phyloP scores from a whole-genome alignment of 2,329 filamentous ascomycete species.

The Verticillium nonalfalfae region DNA sequence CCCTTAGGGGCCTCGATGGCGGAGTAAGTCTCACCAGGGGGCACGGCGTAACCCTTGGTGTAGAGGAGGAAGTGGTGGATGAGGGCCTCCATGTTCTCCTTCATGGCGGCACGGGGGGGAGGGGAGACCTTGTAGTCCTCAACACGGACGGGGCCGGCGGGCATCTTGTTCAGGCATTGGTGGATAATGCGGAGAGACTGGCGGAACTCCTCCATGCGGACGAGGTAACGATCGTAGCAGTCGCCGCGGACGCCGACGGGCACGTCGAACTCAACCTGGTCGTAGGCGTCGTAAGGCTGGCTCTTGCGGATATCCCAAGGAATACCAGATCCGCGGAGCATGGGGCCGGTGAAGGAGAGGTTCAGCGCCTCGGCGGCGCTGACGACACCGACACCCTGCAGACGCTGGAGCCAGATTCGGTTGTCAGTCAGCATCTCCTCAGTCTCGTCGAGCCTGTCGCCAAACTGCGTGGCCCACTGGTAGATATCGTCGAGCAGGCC shows the following conservation, averaged over 20 bases:
- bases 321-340: conserved; percentile 94
- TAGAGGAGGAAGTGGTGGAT: conserved; percentile 99
- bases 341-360: conserved; percentile 93
- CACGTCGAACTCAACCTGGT: conserved; percentile 95
- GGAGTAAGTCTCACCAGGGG: conserved; percentile 95
- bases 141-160: conserved; percentile 83
- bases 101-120: conserved; percentile 95
- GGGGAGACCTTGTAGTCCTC: conserved; percentile 99
- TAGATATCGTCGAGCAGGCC: conserved; percentile 98
- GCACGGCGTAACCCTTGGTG: conserved; percentile 96
- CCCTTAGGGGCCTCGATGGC: conserved; percentile 99
- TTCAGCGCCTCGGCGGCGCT: conserved; percentile 91
- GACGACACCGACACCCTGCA: conserved; percentile 87
- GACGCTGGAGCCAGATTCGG: conserved; percentile 95
- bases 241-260: conserved; percentile 95
- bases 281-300: conserved; percentile 95
- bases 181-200: conserved; percentile 97
- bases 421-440: conserved; percentile 99
- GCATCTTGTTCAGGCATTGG: conserved; percentile 99
- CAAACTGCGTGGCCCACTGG: conserved; percentile 98
- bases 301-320: conserved; percentile 97
- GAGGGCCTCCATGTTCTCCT: conserved; percentile 99
- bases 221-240: conserved; percentile 98
- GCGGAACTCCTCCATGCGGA: conserved; percentile 99
- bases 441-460: conserved; percentile 96